Conservation (phyloP, 805 yeast genomes). For the Metschnikowia hibisci region DNA sequence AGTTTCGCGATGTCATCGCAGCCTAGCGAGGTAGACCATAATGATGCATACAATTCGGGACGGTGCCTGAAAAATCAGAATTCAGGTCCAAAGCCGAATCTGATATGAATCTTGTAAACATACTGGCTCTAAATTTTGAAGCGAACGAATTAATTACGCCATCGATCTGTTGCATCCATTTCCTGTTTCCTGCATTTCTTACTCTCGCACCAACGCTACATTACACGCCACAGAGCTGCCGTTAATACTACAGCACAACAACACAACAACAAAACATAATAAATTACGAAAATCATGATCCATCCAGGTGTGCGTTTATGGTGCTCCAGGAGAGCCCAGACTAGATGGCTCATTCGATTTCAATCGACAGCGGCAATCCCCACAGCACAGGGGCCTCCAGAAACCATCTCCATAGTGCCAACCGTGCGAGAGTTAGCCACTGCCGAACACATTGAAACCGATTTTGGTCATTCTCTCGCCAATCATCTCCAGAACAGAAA, state of each 20-base stretch:
- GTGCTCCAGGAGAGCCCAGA: neutral
- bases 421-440: slow-evolving; percentile 26
- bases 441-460: slow-evolving; percentile 19
- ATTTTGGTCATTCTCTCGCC: slow-evolving; percentile 28
- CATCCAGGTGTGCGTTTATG: neutral
- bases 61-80: too few relatives aligned
- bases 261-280: too few relatives aligned
- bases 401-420: slow-evolving; percentile 39
- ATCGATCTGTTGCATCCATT: neutral
- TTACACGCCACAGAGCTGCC: too few relatives aligned
- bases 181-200: neutral
- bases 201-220: too few relatives aligned
- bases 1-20: slow-evolving; percentile 2
- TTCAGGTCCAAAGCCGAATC: too few relatives aligned
- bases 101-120: neutral
- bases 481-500: slow-evolving; percentile 35
- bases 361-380: slow-evolving; percentile 9
- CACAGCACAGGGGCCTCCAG: slow-evolving; percentile 21
- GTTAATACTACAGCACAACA: too few relatives aligned
- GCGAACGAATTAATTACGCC: neutral
- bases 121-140: neutral
- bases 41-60: neutral
- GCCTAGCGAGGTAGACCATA: neutral
- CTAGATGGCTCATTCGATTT: neutral
- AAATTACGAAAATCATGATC: neutral